A percentile compares a stretch with the other conserved stretches of the same genome.
phyloP scores from a whole-genome alignment of 148 eudicot species.

The Rhododendron williamsianum region DNA sequence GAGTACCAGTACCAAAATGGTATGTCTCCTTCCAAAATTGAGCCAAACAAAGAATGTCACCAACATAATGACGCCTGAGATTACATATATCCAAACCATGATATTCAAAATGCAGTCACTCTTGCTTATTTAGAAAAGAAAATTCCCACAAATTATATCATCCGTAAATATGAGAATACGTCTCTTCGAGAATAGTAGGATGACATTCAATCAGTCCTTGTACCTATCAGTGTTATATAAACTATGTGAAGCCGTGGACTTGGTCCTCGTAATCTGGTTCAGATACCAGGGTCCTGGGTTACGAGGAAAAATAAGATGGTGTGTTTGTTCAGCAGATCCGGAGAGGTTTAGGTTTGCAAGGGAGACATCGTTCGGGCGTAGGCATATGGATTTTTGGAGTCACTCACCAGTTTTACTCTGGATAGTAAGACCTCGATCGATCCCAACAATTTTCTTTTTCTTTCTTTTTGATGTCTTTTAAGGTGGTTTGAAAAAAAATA shows the following conservation, averaged over 20 bases:
- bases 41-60: not conserved
- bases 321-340: conserved; percentile 26
- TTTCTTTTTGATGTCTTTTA: not conserved
- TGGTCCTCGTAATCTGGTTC: not conserved
- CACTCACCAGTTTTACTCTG: conserved; percentile 23
- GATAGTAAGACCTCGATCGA: conserved; percentile 18
- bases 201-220: not conserved
- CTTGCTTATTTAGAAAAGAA: not conserved
- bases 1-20: conserved; percentile 40
- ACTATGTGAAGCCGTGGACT: not conserved
- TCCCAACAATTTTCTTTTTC: not conserved
- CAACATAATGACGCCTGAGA: not conserved
- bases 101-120: not conserved
- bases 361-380: conserved; percentile 43
- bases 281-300: not conserved
- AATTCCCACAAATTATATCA: not conserved
- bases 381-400: conserved; percentile 38
- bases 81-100: not conserved
- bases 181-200: not conserved
- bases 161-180: not conserved
- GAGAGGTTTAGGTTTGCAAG: conserved; percentile 42
- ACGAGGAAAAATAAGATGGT: not conserved
- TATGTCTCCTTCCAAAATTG: not conserved
- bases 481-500: too few relatives aligned
- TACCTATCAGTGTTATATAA: not conserved